Percentiles rank a stretch among this genome's conserved stretches.
These are phyloP conservation scores for Fomes fomentarius DNA, from an alignment of 1,284 basidiomycete species.

Conservation along the genomic window DNA sequence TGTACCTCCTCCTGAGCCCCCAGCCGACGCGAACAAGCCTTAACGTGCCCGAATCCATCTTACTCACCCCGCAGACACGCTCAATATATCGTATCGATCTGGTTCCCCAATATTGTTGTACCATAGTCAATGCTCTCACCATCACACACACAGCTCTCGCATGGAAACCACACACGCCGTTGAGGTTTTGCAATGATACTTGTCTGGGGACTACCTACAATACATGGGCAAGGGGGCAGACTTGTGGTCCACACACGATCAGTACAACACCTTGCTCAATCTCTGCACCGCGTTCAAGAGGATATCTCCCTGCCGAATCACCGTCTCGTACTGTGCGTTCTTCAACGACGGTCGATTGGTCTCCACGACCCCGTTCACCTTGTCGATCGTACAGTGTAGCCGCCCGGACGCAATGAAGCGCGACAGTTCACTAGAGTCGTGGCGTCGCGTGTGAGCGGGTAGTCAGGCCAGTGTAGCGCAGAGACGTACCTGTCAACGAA, in stretches of 20 bases:
- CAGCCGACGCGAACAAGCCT: conserved; percentile 22
- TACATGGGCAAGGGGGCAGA: conserved; percentile 10
- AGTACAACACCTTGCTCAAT: conserved; percentile 77
- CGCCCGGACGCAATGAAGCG: conserved; percentile 93
- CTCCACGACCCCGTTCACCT: conserved; percentile 91
- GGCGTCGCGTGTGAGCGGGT: not conserved
- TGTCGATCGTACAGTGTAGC: conserved; percentile 91
- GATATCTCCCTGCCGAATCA: conserved; percentile 89
- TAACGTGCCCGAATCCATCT: no score
- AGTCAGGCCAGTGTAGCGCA: not conserved
- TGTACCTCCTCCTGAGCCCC: conserved; percentile 65
- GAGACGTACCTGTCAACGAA: conserved; percentile 83
- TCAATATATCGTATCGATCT: no score
- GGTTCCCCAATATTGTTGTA: conserved; percentile 8
- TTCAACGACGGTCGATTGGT: conserved; percentile 90
- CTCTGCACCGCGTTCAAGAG: conserved; percentile 80
- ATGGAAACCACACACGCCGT: not conserved
- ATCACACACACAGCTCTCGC: not conserved
- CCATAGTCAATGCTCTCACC: not conserved
- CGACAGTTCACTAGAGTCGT: conserved; percentile 75
- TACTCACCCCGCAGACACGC: no score
- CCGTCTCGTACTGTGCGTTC: conserved; percentile 89
- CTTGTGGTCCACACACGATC: conserved; percentile 9
- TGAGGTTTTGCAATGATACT: not conserved
- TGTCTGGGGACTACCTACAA: conserved; percentile 15